Conservation (phyloP, 306 rosid species). For the Alnus glutinosa region DNA sequence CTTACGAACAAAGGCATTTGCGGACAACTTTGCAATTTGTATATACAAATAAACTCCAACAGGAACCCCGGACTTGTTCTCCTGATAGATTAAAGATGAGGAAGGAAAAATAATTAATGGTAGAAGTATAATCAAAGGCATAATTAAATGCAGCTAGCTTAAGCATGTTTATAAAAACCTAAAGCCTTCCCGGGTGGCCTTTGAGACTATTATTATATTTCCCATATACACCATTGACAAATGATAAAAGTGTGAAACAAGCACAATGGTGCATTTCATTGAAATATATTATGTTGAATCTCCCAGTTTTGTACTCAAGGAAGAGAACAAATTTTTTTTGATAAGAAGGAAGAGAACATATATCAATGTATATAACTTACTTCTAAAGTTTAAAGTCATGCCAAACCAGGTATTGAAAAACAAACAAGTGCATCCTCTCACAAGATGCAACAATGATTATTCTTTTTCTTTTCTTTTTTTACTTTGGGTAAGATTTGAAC, state of each 20-base stretch:
- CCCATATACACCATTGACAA: not conserved
- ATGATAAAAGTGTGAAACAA: not conserved
- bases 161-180: not conserved
- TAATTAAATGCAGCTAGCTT: not conserved
- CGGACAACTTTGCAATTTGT: constrained; percentile 57
- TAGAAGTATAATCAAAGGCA: not conserved
- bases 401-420: not conserved
- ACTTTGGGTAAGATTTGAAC: no score
- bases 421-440: not conserved
- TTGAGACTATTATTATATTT: not conserved
- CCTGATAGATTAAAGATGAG: constrained; percentile 47
- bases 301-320: not conserved
- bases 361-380: not conserved
- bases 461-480: no score
- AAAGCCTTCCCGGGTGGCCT: not conserved
- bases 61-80: constrained; percentile 46
- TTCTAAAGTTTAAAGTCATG: not conserved
- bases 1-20: constrained; percentile 68
- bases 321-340: not conserved
- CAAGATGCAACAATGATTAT: no score
- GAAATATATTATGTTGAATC: not conserved
- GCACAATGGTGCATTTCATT: not conserved
- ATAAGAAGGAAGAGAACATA: not conserved
- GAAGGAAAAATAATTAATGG: constrained; percentile 24
- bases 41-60: constrained; percentile 38